Base-by-base conservation (phyloP, 2,329 filamentous ascomycete genomes). In the Canariomyces notabilis region DNA sequence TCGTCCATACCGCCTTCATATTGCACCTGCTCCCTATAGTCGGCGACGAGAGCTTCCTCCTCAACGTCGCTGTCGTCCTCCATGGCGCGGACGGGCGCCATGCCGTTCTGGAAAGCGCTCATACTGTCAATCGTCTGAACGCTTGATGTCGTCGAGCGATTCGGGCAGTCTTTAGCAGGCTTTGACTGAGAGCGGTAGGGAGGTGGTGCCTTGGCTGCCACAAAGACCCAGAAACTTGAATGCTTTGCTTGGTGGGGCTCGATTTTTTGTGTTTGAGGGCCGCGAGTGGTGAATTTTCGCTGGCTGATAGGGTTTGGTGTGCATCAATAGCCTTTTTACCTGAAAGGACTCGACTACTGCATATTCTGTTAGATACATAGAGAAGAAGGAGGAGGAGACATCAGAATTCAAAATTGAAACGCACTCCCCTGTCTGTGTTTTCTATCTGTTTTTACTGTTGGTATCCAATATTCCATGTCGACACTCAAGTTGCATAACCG, bases 11-110 rank as follows among this genome's bases (percentile, higher is more conserved):
- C 83, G 65, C 90, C 89, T 62, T 95, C 88, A 64, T 91, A 96
- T 67, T 93, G 89, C 59, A 95, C 88, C 71, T 96, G 91, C 74
- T 96, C 89, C 67, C 83, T 85, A 79, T 96, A 96, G 72, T 97
- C 89, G 71, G 89, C 89, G 61, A 89, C 93, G 58, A 98, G 81
- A 61, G 86, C 86, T 73, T 97, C 93, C 77, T 97, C 91, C 73
- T 96, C 90, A 57, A 88, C 86, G 68, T 97, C 93, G 64, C 89
- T 95, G 66, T 94, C 89, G 69, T 91, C 86, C 61, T 82, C 82
- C 49, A 80, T 70, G 57, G 75, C 70, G 67, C 80, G 78, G 63
- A 74, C 67, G 57, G 79, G 76, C 64, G 77, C 73, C 62, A 71
- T 71, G 63, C 77, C 77, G 66, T 81, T 83, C 64, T 80, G 74